A percentile compares a stretch with the other conserved stretches of the same genome.
Conservation (phyloP, 2,329 filamentous ascomycete species). For the Colletotrichum falcatum region DNA sequence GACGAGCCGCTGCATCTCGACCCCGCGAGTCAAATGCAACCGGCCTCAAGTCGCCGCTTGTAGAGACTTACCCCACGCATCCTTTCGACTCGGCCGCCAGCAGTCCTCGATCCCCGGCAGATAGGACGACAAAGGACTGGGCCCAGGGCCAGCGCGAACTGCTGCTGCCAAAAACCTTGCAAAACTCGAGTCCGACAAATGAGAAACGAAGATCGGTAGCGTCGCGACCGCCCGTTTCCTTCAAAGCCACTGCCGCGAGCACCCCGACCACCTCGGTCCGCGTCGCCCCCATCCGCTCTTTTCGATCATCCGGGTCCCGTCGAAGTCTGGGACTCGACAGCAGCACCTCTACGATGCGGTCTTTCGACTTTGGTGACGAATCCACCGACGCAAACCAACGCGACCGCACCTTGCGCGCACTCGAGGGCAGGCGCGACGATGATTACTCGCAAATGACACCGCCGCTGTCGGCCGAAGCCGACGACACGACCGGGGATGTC, state of each 20-base stretch:
- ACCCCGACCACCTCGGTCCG: constrained; percentile 51
- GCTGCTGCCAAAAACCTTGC: constrained; percentile 58
- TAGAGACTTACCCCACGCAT: constrained; percentile 51
- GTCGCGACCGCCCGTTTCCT: constrained; percentile 63
- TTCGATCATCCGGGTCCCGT: constrained; percentile 68
- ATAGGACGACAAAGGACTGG: constrained; percentile 51
- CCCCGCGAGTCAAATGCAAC: constrained; percentile 53
- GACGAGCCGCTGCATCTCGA: constrained; percentile 55
- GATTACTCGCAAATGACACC: constrained; percentile 55
- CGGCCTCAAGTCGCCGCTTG: constrained; percentile 48
- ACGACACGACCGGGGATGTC: constrained; percentile 66
- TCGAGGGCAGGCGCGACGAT: constrained; percentile 60
- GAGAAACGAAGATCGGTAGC: constrained; percentile 58
- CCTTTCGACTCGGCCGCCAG: constrained; percentile 46
- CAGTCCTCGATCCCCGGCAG: constrained; percentile 43
- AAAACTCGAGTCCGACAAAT: constrained; percentile 56
- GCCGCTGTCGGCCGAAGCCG: constrained; percentile 57
- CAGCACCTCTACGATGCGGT: constrained; percentile 57
- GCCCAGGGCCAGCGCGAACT: constrained; percentile 61
- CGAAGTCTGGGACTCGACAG: constrained; percentile 67
- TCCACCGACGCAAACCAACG: constrained; percentile 57
- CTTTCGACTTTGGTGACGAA: constrained; percentile 59
- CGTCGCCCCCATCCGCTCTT: constrained; percentile 67
- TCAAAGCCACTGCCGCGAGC: constrained; percentile 55
- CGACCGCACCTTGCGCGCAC: constrained; percentile 62